Base-by-base conservation (phyloP, 768 basidiomycete species). In the Mycena filopes region DNA sequence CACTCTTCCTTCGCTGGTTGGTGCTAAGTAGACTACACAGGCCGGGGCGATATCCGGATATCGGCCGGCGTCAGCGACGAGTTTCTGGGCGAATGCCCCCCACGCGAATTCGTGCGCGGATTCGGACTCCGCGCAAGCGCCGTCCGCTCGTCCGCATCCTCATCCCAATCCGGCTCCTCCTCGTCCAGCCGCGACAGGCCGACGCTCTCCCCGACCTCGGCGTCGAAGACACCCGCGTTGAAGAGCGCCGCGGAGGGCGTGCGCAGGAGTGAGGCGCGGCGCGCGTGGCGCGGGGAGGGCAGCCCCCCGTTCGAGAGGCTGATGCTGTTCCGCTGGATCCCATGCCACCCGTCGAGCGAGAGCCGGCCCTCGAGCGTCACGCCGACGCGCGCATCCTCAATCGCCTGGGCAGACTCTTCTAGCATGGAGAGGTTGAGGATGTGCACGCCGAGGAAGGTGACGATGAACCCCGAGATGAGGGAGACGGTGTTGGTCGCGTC, bases 401-500 rank as follows among this genome's bases (percentile, higher is more conserved):
- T 21, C 23, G n/a, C 51, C 20, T 47, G 23, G 92, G 61, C 61
- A 36, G 63, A 64, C 25, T 58, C 60, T 4, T 67, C 66, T n/a
- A 67, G 60, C 60, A 67, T 50, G 18, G 66, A 48, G 33, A 67
- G 26, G 43, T 67, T 67, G 68, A 66, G 25, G 55, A 74, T 49
- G 65, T 56, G 23, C 57, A 70, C 21, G 55, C 49, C 43, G 71
- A 71, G 41, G 79, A 76, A 62, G 73, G 66, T 4, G 81, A 79
- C 43, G 76, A 70, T 23, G 77, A 77, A 56, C 16, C 57, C 28
- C 67, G 60, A 12, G 70, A 75, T 46, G 59, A 99, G 88, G 3
- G 95, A 96, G 38, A 96, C 72, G 36, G 94, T 95, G 75, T 95
- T 93, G 23, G 87, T 84, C 18, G 87, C 89, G 62, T 88, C 89